phyloP scores from a whole-genome alignment of 129 eudicot genomes.

The Escallonia rubra region DNA sequence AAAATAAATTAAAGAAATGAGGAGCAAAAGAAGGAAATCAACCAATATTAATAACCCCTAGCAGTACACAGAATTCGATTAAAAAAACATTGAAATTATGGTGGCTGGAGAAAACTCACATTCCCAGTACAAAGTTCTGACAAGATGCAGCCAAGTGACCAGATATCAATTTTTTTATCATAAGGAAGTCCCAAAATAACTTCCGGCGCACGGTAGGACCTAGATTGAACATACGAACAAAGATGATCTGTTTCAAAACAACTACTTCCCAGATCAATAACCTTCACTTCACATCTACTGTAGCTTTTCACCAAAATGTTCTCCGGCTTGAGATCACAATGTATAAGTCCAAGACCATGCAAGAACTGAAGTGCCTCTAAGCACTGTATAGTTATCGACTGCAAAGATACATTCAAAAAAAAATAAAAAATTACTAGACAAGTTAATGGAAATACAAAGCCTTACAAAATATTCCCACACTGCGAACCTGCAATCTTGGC shows the following conservation, averaged over 20 bases:
- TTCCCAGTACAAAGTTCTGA: slow-evolving; percentile 99
- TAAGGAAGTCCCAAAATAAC: slow-evolving; percentile 92
- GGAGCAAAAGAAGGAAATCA: no score
- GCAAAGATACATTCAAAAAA: slow-evolving; percentile 28
- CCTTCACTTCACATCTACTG: slow-evolving; percentile 99
- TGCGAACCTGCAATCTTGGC: slow-evolving; percentile 97
- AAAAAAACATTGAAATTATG: neutral
- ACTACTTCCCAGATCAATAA: slow-evolving; percentile 97
- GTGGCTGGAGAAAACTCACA: slow-evolving; percentile 44
- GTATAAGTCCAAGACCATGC: slow-evolving; percentile 94
- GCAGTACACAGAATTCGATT: no score
- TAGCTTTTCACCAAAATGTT: slow-evolving; percentile 96
- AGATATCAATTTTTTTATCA: slow-evolving; percentile 87
- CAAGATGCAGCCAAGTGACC: slow-evolving; percentile 99
- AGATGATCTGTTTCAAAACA: slow-evolving; percentile 98
- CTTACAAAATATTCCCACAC: neutral
- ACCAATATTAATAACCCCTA: no score
- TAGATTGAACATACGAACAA: slow-evolving; percentile 95
- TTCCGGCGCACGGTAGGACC: slow-evolving; percentile 99
- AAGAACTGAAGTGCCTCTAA: slow-evolving; percentile 94
- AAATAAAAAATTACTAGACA: slow-evolving; percentile 9
- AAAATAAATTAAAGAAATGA: no score
- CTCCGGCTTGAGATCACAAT: slow-evolving; percentile 98
- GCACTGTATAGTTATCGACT: slow-evolving; percentile 96
- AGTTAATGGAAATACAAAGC: neutral